A percentile compares a stretch with the other conserved stretches of the same genome.
Evolutionary conservation across 2,329 filamentous ascomycete genomes (phyloP).

Genomic region (Xylaria sp.): DNA sequence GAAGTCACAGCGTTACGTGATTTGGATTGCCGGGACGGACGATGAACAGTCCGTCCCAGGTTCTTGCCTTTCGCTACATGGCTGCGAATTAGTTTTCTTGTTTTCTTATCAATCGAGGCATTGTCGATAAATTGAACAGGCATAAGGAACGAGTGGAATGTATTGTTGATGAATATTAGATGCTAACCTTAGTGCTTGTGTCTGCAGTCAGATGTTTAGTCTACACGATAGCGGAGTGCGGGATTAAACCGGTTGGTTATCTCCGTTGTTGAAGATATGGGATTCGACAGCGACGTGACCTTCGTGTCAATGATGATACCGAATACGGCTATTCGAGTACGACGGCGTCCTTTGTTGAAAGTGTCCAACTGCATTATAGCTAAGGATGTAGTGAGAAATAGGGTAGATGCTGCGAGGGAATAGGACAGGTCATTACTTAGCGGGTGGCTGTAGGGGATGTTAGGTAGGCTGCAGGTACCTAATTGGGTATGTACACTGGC

Average conservation of each 20-base stretch:
- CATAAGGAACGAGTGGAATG: slow-evolving; percentile 21
- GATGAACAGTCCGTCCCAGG: slow-evolving; percentile 28
- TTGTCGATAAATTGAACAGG: slow-evolving; percentile 39
- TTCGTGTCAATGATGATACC: background rate
- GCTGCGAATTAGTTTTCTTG: slow-evolving; percentile 39
- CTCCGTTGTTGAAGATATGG: slow-evolving; percentile 1
- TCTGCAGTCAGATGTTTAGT: background rate
- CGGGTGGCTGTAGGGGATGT: background rate
- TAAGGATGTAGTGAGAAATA: background rate
- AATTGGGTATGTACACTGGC: background rate
- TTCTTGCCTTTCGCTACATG: slow-evolving; percentile 43
- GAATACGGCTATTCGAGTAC: background rate
- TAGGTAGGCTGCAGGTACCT: no score
- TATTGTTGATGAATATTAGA: no score
- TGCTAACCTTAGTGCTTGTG: background rate
- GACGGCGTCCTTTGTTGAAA: background rate
- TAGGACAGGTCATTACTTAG: background rate
- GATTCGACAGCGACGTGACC: background rate
- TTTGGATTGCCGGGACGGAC: slow-evolving; percentile 25
- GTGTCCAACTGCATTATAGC: background rate
- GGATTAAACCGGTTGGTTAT: slow-evolving; percentile 4
- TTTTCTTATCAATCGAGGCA: slow-evolving; percentile 32
- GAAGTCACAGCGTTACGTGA: slow-evolving; percentile 4
- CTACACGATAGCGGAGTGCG: slow-evolving; percentile 9
- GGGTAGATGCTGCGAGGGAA: background rate